These are phyloP conservation scores for Rosa lucieae DNA, from an alignment of 306 rosid species.

Conservation along the genomic window DNA sequence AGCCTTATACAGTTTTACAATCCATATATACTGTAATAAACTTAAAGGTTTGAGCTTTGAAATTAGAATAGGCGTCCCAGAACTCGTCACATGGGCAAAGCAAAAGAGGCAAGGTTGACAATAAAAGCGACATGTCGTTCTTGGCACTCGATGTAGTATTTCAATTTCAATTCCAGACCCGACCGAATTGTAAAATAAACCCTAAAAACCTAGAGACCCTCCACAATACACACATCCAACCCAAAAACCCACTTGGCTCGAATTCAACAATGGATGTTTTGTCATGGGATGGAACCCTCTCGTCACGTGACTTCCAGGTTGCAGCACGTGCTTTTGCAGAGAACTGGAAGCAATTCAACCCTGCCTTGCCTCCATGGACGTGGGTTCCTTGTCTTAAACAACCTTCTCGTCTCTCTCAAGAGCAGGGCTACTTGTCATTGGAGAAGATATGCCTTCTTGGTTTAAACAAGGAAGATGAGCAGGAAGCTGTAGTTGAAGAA, in stretches of 20 bases:
- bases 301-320: conserved; percentile 46
- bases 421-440: conserved; percentile 66
- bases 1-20: neutral
- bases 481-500: conserved; percentile 38
- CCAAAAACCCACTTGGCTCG: neutral
- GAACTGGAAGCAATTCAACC: conserved; percentile 54
- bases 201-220: too few species aligned
- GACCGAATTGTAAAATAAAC: neutral
- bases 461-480: neutral
- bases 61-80: too few species aligned
- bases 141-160: too few species aligned
- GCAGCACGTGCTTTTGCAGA: conserved; percentile 56
- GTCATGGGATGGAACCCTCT: conserved; percentile 67
- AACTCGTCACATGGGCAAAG: too few species aligned
- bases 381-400: conserved; percentile 55
- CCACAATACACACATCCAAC: neutral
- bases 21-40: neutral
- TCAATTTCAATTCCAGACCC: neutral
- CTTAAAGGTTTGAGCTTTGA: neutral
- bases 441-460: conserved; percentile 49
- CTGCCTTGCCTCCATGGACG: conserved; percentile 59
- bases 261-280: conserved; percentile 9
- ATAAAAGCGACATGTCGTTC: neutral
- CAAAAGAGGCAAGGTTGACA: neutral
- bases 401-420: conserved; percentile 36